Evolutionary conservation across 2,329 filamentous ascomycete species (phyloP).

Genomic region (Alternaria hordeiaustralica): DNA sequence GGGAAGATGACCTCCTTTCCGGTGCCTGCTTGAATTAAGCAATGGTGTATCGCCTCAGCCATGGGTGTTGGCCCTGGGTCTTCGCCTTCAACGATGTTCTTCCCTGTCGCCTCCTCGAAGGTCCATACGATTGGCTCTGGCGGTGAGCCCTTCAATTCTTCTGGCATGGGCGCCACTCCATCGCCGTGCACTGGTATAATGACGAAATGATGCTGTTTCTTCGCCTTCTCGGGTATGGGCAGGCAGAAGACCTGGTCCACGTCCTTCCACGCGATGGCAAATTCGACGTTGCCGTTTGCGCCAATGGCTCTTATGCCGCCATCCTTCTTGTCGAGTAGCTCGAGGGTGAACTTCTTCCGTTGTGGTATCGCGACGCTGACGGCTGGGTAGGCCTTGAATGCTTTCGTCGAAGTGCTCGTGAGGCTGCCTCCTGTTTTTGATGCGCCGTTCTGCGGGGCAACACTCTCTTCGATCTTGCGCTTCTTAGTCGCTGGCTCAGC

Average conservation of each 20-base stretch:
- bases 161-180: constrained; percentile 54
- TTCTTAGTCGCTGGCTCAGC: constrained; percentile 46
- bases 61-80: constrained; percentile 52
- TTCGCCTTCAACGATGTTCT: constrained; percentile 52
- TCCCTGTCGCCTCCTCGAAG: constrained; percentile 60
- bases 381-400: constrained; percentile 51
- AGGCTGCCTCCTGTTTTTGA: constrained; percentile 25
- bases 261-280: constrained; percentile 57
- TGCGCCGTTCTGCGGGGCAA: constrained; percentile 26
- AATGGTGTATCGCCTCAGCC: constrained; percentile 52
- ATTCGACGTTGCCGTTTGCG: constrained; percentile 61
- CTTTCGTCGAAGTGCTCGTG: constrained; percentile 28
- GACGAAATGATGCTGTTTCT: constrained; percentile 68
- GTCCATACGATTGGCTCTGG: constrained; percentile 67
- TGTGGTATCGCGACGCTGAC: constrained; percentile 68
- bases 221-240: constrained; percentile 69
- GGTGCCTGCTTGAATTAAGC: constrained; percentile 51
- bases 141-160: constrained; percentile 45
- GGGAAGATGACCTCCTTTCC: constrained; percentile 61
- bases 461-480: constrained; percentile 46
- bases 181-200: constrained; percentile 62
- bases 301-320: constrained; percentile 58
- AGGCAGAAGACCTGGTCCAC: constrained; percentile 67
- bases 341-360: constrained; percentile 68
- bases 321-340: constrained; percentile 56